Base-by-base conservation (phyloP, 2,329 filamentous ascomycete genomes). In the Sarocladium strictum region DNA sequence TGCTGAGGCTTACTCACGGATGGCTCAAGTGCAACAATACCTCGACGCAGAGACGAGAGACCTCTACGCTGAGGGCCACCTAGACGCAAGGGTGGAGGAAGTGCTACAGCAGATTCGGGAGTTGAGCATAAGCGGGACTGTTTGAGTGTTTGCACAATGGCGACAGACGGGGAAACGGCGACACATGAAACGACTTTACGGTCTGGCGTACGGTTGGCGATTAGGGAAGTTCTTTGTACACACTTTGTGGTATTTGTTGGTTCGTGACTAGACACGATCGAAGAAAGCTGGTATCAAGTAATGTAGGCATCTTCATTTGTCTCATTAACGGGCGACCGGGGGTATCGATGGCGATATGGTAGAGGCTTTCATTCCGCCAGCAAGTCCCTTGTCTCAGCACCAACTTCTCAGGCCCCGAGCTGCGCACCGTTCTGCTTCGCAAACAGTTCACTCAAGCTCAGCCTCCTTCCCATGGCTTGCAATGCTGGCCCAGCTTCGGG, bases 11-110 rank as follows among this genome's bases (percentile, higher is more conserved):
- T 99, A 99, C 72, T 92, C 86, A 58, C 81, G 94, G 49, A 99
- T 99, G 94, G 94, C 95, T 24, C 95, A 99, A 76, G 95, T 99
- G 55, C 94, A 99, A 75, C 94, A 99, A 74, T 97, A 97, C 69
- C 79, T 99, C 29, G 94, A 97, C 68, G 88, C 93, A 27, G 91
- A 96, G 66, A 97, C 93, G 53, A 82, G 94, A 70, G 94, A 99
- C 61, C 89, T 97, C 72, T 99, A 99, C 71, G 94, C 94, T 1
- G 85, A 91, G 63, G 94, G 94, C 24, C 89, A 97, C 61, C 75
- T 99, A 63, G 94, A 99, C 69, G 87, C 85, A 57, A 78, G 90
- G 60, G 94, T 99, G 27, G 94, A 99, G 73, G 87, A 97, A 72
- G 94, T 97, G 40, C 69, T 99, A 72, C 92, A 97, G 67, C 92